phyloP scores from a whole-genome alignment of 345 rosid species.

The Citrus glauca region DNA sequence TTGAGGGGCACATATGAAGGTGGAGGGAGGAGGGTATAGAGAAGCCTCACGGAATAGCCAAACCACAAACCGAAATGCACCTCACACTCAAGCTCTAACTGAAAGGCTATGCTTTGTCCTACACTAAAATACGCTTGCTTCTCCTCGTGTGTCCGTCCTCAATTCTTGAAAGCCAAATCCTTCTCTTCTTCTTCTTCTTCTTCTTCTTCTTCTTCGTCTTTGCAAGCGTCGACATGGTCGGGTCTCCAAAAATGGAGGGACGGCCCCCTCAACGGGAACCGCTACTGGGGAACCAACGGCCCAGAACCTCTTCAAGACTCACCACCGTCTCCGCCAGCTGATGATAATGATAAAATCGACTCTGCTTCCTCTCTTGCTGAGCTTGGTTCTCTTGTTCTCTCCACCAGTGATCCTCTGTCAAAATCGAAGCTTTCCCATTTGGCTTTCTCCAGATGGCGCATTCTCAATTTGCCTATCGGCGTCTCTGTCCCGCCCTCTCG shows the following conservation, averaged over 20 bases:
- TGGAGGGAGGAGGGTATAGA: no score
- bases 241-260: conserved; percentile 72
- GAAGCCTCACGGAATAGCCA: neutral
- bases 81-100: neutral
- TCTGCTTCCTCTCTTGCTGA: conserved; percentile 80
- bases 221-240: conserved; percentile 47
- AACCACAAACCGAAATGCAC: neutral
- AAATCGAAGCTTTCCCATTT: conserved; percentile 74
- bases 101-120: conserved; percentile 1
- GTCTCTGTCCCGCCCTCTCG: conserved; percentile 50
- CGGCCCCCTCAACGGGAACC: conserved; percentile 55
- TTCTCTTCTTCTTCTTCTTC: conserved; percentile 26
- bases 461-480: conserved; percentile 59
- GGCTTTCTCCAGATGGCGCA: conserved; percentile 73
- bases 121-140: neutral
- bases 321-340: neutral
- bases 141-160: conserved; percentile 3
- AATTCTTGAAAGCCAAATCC: conserved; percentile 2
- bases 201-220: neutral
- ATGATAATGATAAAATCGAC: conserved; percentile 4
- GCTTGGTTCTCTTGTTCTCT: conserved; percentile 79
- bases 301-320: conserved; percentile 36
- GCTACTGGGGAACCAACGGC: conserved; percentile 78
- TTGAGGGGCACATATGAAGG: no score
- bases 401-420: conserved; percentile 58